phyloP scores from a whole-genome alignment of 1,284 basidiomycete species.

The Irpex rosettiformis region DNA sequence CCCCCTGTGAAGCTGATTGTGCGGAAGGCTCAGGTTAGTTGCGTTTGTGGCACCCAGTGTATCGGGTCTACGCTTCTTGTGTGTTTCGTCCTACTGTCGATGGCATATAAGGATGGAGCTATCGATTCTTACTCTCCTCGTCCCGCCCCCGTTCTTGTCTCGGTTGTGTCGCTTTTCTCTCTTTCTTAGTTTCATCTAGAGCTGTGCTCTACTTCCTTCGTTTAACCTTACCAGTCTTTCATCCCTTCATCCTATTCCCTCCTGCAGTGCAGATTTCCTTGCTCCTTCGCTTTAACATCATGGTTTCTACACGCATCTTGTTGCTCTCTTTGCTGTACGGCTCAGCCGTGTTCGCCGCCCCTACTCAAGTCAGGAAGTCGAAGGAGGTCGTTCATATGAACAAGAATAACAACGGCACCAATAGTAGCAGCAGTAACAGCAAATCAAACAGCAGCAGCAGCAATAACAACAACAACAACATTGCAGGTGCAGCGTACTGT shows the following conservation, averaged over 20 bases:
- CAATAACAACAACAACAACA: neutral
- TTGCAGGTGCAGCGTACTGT: constrained; percentile 10
- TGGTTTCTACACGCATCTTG: constrained; percentile 8
- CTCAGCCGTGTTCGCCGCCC: constrained; percentile 6
- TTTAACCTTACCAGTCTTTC: constrained; percentile 1
- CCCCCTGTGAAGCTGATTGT: neutral
- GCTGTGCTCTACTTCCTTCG: neutral
- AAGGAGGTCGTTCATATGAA: constrained; percentile 1
- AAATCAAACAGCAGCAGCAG: neutral
- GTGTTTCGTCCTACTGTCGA: neutral
- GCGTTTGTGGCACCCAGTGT: neutral
- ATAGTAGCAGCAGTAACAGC: neutral
- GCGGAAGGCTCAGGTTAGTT: neutral
- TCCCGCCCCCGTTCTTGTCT: neutral
- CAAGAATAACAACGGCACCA: neutral
- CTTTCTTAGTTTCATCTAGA: neutral
- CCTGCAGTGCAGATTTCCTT: neutral
- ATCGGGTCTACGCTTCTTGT: neutral
- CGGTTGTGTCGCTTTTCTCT: neutral
- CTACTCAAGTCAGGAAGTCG: neutral
- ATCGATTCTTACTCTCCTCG: neutral
- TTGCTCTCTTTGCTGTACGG: constrained; percentile 8
- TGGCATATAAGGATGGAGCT: neutral
- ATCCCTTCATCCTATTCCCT: neutral
- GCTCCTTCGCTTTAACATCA: neutral